Evolutionary conservation across 345 rosid genomes (phyloP), one percentile per base, ranked within the genome.

Genomic region (Citrus australasica): DNA sequence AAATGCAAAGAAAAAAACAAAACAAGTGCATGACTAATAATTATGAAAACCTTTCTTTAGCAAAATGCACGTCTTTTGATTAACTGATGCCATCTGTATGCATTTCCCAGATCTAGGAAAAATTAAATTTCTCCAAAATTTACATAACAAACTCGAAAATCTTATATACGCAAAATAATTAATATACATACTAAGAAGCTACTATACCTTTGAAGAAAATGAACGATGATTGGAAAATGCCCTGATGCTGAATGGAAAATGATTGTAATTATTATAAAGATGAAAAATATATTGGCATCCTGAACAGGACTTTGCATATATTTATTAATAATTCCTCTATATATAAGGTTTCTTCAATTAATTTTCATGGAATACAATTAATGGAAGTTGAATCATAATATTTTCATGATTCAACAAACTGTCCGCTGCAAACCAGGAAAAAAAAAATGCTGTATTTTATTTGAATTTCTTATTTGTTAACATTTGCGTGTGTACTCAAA

Each of bases 301-400:
- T 63, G 3, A 30, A 66, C 65, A 61, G 13, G 24, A 53, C 6
- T 53, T 53, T 53, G 22, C 21, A 53, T 16, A 53, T 53, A 53
- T 4, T 46, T 11, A 13, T 46, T 46, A 46, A 3, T 11, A 46
- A 46, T 13, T 46, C 51, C 16, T 46, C 16, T 16, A 53, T 53
- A 53, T 16, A 53, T 16, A 53, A 17, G 58, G n/a, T 7, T 5
- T 16, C 22, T 53, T 53, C 58, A 53, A 53, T 51, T 14, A 17
- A 42, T 46, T 53, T 51, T 1, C 58, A 16, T 53, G 58, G 58
- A 4, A 53, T 17, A 53, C 1, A 17, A 14, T 51, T 51, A 51
- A 53, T 75, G 87, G 86, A 79, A 80, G 91, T 82, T 85, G 71
- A 46, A 78, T 83, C 91, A 88, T 88, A 85, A 79, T 68, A 71